Base-by-base conservation (phyloP, 345 rosid species). In the Dimocarpus longan region DNA sequence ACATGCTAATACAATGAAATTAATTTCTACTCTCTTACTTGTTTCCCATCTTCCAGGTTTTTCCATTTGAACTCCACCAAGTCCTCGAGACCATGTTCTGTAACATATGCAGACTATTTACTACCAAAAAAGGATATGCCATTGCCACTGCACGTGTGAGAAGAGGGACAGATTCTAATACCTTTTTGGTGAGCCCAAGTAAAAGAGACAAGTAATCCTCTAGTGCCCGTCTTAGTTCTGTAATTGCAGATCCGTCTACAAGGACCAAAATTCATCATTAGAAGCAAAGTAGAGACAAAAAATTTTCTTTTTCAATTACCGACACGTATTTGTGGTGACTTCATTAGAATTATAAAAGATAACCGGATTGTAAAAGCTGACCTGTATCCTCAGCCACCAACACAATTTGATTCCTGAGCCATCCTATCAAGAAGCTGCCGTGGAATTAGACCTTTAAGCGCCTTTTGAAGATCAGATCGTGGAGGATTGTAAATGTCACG, bases 21-120 rank as follows among this genome's bases (percentile, higher is more conserved):
- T 5, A 71, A 24, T 32, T 32, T 32, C 37, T 32, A 32, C 37
- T 32, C 24, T 68, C 91, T 86, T 86, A 95, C 98, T 79, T 90
- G 85, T 83, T 75, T 79, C 40, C 88, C 86, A 82, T 90, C 89
- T 59, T 83, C 91, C 44, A 89, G 79, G 57, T 72, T 87, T 82
- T 84, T 91, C 98, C 97, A 92, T 86, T 84, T 90, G 88, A 92
- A 90, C 79, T 92, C 95, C 73, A 90, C 91, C 52, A 76, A 78
- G 16, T 85, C 92, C 76, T 88, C 90, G 74, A 93, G 88, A 16
- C 91, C 91, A 79, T 86, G 68, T 79, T 88, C 98, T 93, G 87
- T 6, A 80, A 74, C 12, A 68, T 43, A 68, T 24, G 6, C 37
- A 65, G 26, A 37, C 28, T 19, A 63, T 40, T 56, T 59, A 72